Conservation (phyloP, 768 basidiomycete genomes). For the Termitomyces sp. region DNA sequence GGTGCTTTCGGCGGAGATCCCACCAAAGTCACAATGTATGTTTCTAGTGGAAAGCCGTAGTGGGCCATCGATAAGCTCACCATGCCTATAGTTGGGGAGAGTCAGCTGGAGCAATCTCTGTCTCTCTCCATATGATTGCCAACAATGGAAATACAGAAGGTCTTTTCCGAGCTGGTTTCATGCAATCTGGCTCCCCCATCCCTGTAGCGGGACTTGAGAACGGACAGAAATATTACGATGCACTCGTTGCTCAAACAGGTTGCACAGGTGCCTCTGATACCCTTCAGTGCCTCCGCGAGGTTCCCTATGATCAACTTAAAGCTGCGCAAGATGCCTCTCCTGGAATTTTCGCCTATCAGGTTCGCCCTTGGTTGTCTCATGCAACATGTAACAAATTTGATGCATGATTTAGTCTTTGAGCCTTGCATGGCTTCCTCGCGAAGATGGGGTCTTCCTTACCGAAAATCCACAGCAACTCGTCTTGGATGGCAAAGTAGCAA, state of each 20-base stretch:
- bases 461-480: slow-evolving; percentile 38
- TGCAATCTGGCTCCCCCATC: slow-evolving; percentile 46
- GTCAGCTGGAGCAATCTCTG: slow-evolving; percentile 52
- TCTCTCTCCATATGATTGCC: slow-evolving; percentile 43
- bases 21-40: slow-evolving; percentile 43
- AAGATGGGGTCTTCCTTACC: slow-evolving; percentile 44
- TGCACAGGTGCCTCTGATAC: slow-evolving; percentile 36
- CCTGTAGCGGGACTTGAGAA: slow-evolving; percentile 38
- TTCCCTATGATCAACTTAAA: slow-evolving; percentile 32
- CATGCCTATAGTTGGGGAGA: slow-evolving; percentile 41
- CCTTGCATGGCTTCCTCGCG: slow-evolving; percentile 43
- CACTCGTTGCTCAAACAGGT: slow-evolving; percentile 33
- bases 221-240: slow-evolving; percentile 43
- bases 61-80: background rate
- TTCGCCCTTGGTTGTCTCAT: slow-evolving; percentile 9
- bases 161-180: slow-evolving; percentile 45
- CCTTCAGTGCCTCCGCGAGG: slow-evolving; percentile 36
- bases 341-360: slow-evolving; percentile 38
- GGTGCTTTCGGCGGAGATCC: slow-evolving; percentile 56
- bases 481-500: slow-evolving; percentile 35
- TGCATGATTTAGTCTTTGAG: slow-evolving; percentile 27
- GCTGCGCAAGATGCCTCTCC: slow-evolving; percentile 39
- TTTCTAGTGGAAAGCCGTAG: background rate
- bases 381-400: background rate
- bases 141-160: slow-evolving; percentile 39